Conservation (phyloP, 2,329 filamentous ascomycete species). For the Epichloe sylvatica region DNA sequence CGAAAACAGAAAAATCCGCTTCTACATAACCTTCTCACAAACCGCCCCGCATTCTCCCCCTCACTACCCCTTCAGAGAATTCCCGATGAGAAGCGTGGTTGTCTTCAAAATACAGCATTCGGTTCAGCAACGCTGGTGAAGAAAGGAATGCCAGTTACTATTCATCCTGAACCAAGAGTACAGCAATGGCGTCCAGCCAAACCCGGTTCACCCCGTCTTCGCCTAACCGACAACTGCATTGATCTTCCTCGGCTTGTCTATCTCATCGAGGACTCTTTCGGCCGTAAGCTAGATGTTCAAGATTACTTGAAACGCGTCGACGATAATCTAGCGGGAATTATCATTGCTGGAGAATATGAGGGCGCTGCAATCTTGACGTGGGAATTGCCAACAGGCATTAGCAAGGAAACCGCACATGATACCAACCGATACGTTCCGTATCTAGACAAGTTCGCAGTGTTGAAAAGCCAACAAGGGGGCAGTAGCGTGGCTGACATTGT, state of each 20-base stretch:
- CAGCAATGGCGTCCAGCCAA: conserved; percentile 54
- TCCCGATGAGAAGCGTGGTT: conserved; percentile 18
- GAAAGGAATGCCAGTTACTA: conserved; percentile 74
- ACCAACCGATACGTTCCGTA: conserved; percentile 69
- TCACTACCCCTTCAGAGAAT: conserved; percentile 67
- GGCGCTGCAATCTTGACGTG: conserved; percentile 89
- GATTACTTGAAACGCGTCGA: conserved; percentile 75
- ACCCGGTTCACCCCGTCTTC: conserved; percentile 45
- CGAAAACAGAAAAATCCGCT: conserved; percentile 59
- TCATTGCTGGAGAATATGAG: conserved; percentile 93
- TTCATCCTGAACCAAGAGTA: conserved; percentile 62
- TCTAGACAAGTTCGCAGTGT: conserved; percentile 91
- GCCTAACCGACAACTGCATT: conserved; percentile 65
- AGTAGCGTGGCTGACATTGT: conserved; percentile 91
- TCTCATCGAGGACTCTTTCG: conserved; percentile 89
- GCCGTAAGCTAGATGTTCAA: conserved; percentile 65
- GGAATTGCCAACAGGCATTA: conserved; percentile 57
- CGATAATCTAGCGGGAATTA: conserved; percentile 72
- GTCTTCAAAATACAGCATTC: conserved; percentile 16
- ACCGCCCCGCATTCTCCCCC: conserved; percentile 84
- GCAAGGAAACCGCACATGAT: conserved; percentile 38
- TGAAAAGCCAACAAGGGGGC: conserved; percentile 75
- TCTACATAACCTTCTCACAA: conserved; percentile 89
- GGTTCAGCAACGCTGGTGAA: conserved; percentile 68
- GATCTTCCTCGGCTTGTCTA: conserved; percentile 71